Evolutionary conservation across 495 filamentous ascomycete species (phyloP).

Genomic region (Aspergillus cavernicola): DNA sequence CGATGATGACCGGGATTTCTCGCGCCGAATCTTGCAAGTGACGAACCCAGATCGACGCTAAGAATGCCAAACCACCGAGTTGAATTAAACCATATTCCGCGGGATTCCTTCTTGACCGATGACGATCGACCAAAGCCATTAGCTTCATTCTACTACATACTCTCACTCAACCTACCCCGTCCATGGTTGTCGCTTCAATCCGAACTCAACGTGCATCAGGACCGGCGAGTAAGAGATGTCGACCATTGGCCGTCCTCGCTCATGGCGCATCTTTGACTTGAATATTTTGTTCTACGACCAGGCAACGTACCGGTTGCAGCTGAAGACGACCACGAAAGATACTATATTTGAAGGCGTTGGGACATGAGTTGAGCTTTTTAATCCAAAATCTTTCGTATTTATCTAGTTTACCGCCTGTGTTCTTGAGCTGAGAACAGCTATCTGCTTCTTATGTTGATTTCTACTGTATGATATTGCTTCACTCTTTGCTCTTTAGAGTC

Average conservation of each 20-base stretch:
- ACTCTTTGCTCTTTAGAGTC: conserved; percentile 10
- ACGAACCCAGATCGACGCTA: conserved; percentile 47
- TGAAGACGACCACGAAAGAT: neutral
- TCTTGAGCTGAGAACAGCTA: neutral
- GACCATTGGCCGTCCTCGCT: neutral
- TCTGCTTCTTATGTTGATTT: conserved; percentile 9
- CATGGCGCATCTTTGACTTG: neutral
- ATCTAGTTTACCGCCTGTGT: conserved; percentile 1
- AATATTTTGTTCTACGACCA: neutral
- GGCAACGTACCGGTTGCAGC: neutral
- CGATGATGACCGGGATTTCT: conserved; percentile 96
- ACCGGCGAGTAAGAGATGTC: neutral
- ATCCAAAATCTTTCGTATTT: conserved; percentile 4
- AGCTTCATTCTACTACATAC: conserved; percentile 6
- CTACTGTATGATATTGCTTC: conserved; percentile 15
- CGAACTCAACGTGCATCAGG: neutral
- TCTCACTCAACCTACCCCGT: conserved; percentile 7
- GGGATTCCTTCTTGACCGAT: neutral
- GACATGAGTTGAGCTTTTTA: conserved; percentile 14
- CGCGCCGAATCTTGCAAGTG: conserved; percentile 84
- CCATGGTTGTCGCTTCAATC: too few relatives aligned
- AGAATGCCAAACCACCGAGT: neutral
- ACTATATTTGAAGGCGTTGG: conserved; percentile 22
- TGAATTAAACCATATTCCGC: neutral
- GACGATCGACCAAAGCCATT: conserved; percentile 10